A percentile compares a stretch with the other conserved stretches of the same genome.
Conservation (phyloP, 2,329 filamentous ascomycete species). For the Fusarium nygamai region DNA sequence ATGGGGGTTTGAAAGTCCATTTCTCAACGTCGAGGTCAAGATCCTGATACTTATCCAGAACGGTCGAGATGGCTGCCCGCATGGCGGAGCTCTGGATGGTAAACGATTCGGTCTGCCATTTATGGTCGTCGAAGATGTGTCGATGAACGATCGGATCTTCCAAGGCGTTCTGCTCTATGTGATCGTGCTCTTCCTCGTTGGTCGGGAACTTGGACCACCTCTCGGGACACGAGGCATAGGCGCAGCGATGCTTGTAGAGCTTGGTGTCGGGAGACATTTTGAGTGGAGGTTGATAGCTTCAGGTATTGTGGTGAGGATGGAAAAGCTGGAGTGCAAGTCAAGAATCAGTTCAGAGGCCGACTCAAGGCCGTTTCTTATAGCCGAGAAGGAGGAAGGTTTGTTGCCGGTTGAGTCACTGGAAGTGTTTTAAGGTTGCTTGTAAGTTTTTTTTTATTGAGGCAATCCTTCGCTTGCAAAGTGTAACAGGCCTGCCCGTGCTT, state of each 20-base stretch:
- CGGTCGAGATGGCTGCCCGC: background rate
- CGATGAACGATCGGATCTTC: constrained; percentile 13
- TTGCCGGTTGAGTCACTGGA: background rate
- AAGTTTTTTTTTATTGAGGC: background rate
- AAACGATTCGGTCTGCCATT: constrained; percentile 7
- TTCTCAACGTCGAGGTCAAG: constrained; percentile 6
- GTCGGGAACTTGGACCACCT: constrained; percentile 13
- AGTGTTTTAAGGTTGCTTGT: background rate
- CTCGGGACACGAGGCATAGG: background rate
- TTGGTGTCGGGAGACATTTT: background rate
- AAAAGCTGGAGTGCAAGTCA: background rate
- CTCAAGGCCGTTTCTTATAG: background rate
- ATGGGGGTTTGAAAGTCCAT: constrained; percentile 19
- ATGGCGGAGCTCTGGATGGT: constrained; percentile 17
- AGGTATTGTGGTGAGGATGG: background rate
- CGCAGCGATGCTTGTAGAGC: constrained; percentile 1
- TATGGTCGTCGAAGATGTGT: background rate
- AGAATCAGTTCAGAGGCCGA: background rate
- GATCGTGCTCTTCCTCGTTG: background rate
- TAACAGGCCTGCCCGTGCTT: background rate
- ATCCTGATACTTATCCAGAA: constrained; percentile 10
- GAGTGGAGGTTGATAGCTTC: background rate
- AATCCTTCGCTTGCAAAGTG: background rate
- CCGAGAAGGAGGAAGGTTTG: fast-evolving
- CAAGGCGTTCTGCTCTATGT: background rate